Percentiles rank a stretch among this genome's conserved stretches.
These are phyloP conservation scores for Penicillium sp. DNA, from an alignment of 2,329 filamentous ascomycete species.

Conservation along the genomic window DNA sequence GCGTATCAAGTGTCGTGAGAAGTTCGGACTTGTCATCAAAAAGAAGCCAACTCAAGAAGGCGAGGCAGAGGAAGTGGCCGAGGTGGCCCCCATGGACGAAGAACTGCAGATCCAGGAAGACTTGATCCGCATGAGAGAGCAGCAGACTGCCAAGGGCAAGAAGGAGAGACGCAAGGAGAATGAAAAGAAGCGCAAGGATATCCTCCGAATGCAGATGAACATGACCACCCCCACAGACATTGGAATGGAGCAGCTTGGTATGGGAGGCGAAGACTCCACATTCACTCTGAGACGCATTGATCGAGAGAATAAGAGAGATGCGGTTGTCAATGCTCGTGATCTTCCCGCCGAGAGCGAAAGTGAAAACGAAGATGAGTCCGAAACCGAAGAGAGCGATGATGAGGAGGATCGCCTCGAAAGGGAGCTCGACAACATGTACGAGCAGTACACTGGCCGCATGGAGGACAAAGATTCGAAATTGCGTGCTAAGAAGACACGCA, in stretches of 20 bases:
- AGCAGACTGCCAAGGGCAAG: conserved; percentile 72
- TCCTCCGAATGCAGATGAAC: conserved; percentile 94
- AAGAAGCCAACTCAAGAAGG: conserved; percentile 54
- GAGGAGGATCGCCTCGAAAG: conserved; percentile 79
- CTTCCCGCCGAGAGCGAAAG: conserved; percentile 56
- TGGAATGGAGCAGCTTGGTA: conserved; percentile 80
- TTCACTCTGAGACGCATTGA: conserved; percentile 83
- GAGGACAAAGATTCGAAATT: conserved; percentile 81
- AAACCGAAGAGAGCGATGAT: conserved; percentile 65
- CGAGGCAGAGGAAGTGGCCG: conserved; percentile 69
- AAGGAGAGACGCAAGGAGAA: conserved; percentile 84
- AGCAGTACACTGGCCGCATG: conserved; percentile 76
- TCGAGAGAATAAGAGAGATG: conserved; percentile 66
- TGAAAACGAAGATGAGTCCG: conserved; percentile 59
- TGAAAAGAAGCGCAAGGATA: conserved; percentile 89
- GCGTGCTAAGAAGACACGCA: conserved; percentile 81
- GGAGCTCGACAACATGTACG: conserved; percentile 84
- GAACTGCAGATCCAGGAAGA: conserved; percentile 89
- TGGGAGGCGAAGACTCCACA: conserved; percentile 75
- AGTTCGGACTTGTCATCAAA: conserved; percentile 81
- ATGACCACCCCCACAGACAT: conserved; percentile 97
- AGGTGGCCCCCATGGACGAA: conserved; percentile 89
- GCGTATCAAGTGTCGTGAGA: conserved; percentile 83
- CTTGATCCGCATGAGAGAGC: conserved; percentile 76
- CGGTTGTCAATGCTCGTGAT: conserved; percentile 77